phyloP scores from a whole-genome alignment of 176 grass and related monocot genomes.

The Cenchrus fungigraminus region DNA sequence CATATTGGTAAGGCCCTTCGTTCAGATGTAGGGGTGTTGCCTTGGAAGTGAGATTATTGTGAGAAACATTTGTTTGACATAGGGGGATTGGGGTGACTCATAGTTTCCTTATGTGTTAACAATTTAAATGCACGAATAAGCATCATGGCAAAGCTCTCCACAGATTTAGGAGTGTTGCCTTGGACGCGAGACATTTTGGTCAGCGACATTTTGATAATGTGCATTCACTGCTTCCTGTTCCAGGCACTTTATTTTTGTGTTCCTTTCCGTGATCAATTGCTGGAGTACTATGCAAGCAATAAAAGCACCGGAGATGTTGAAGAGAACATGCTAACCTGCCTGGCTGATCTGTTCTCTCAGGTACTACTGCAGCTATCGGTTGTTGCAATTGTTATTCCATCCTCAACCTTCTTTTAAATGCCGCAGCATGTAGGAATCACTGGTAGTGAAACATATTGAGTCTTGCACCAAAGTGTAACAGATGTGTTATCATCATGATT shows the following conservation, averaged over 20 bases:
- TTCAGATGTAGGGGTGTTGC: neutral
- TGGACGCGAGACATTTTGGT: neutral
- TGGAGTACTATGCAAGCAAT: slow-evolving; percentile 87
- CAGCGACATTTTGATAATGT: neutral
- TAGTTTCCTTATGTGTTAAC: neutral
- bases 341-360: slow-evolving; percentile 97
- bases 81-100: neutral
- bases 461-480: neutral
- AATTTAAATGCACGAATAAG: neutral
- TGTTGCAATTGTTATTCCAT: neutral
- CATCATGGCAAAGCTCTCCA: slow-evolving; percentile 6
- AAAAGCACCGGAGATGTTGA: slow-evolving; percentile 69
- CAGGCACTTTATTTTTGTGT: slow-evolving; percentile 89
- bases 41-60: neutral
- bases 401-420: neutral
- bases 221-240: neutral
- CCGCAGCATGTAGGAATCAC: slow-evolving; percentile 16
- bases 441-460: neutral
- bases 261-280: slow-evolving; percentile 91
- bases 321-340: slow-evolving; percentile 87
- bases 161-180: neutral
- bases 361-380: slow-evolving; percentile 47
- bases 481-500: neutral
- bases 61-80: neutral
- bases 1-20: neutral